A percentile compares a stretch with the other conserved stretches of the same genome.
Evolutionary conservation across 768 basidiomycete species (phyloP).

Genomic region (Naganishia kalamii): DNA sequence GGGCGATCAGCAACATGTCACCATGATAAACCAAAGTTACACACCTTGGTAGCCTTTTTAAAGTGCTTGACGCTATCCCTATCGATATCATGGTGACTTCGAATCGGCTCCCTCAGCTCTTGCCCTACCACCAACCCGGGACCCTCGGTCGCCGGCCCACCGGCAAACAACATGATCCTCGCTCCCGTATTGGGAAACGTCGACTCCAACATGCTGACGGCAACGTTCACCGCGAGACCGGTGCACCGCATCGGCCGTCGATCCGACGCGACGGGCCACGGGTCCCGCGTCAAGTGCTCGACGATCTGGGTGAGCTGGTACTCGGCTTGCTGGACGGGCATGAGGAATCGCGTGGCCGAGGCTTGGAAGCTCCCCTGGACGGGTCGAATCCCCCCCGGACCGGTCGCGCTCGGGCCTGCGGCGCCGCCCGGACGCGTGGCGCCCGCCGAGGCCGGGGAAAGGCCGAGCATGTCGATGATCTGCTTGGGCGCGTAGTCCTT

Average conservation of each 20-base stretch:
- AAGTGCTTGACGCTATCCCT: constrained; percentile 93
- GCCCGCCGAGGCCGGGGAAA: constrained; percentile 59
- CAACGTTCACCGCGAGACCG: constrained; percentile 87
- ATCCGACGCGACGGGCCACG: constrained; percentile 95
- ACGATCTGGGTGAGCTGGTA: constrained; percentile 92
- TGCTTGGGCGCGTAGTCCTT: constrained; percentile 96
- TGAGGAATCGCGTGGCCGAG: constrained; percentile 61
- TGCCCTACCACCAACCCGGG: constrained; percentile 94
- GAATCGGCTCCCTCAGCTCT: constrained; percentile 92
- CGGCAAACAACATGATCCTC: constrained; percentile 90
- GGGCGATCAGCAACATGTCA: constrained; percentile 13
- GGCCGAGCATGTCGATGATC: constrained; percentile 95
- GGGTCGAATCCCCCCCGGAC: constrained; percentile 29
- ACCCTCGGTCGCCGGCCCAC: constrained; percentile 91
- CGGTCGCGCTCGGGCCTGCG: constrained; percentile 27
- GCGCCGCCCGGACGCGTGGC: constrained; percentile 47
- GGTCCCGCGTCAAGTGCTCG: constrained; percentile 78
- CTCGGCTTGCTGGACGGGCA: constrained; percentile 87
- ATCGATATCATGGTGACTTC: constrained; percentile 98
- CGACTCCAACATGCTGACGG: constrained; percentile 84
- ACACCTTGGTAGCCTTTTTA: constrained; percentile 89
- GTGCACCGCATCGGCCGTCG: constrained; percentile 89
- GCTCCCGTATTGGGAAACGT: constrained; percentile 94
- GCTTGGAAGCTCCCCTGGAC: constrained; percentile 46
- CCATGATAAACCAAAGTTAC: constrained; percentile 20